A percentile compares a stretch with the other conserved stretches of the same genome.
Evolutionary conservation across 2,329 filamentous ascomycete genomes (phyloP).

Genomic region (Aspergillus calidoustus): DNA sequence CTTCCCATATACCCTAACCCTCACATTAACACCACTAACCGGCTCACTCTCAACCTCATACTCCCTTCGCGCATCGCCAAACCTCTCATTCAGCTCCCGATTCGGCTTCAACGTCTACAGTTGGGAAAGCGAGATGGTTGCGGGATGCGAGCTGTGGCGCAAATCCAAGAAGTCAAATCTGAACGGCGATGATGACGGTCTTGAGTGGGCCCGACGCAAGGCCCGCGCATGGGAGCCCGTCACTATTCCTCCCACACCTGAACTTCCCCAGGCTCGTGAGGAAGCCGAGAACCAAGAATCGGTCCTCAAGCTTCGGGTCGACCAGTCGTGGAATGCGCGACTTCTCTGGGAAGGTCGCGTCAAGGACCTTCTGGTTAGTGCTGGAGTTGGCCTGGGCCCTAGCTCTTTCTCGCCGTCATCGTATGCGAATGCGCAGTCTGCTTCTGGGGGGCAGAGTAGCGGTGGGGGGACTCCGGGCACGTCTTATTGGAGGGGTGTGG

Average conservation of each 20-base stretch:
- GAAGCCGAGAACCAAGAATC: conserved; percentile 72
- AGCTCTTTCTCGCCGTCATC: conserved; percentile 40
- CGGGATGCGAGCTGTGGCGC: conserved; percentile 93
- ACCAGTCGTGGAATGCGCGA: conserved; percentile 85
- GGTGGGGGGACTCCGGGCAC: conserved; percentile 33
- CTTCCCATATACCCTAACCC: conserved; percentile 89
- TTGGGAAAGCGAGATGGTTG: conserved; percentile 91
- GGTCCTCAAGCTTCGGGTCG: conserved; percentile 85
- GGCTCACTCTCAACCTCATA: conserved; percentile 91
- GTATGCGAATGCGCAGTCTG: conserved; percentile 29
- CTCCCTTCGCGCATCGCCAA: conserved; percentile 81
- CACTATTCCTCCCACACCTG: conserved; percentile 22
- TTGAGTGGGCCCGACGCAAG: conserved; percentile 47
- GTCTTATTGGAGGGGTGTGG: conserved; percentile 48
- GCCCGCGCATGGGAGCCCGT: conserved; percentile 35
- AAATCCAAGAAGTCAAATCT: conserved; percentile 43
- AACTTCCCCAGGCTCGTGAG: conserved; percentile 30
- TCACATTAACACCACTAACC: conserved; percentile 93
- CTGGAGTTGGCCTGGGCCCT: conserved; percentile 81
- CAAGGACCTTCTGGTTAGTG: conserved; percentile 89
- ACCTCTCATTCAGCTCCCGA: conserved; percentile 82
- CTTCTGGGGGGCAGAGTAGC: conserved; percentile 29
- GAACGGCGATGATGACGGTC: conserved; percentile 46
- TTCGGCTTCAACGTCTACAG: conserved; percentile 99
- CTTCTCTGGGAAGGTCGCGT: conserved; percentile 91